Evolutionary conservation across 305 asterid genomes (phyloP).

Genomic region (Salvia sclarea): DNA sequence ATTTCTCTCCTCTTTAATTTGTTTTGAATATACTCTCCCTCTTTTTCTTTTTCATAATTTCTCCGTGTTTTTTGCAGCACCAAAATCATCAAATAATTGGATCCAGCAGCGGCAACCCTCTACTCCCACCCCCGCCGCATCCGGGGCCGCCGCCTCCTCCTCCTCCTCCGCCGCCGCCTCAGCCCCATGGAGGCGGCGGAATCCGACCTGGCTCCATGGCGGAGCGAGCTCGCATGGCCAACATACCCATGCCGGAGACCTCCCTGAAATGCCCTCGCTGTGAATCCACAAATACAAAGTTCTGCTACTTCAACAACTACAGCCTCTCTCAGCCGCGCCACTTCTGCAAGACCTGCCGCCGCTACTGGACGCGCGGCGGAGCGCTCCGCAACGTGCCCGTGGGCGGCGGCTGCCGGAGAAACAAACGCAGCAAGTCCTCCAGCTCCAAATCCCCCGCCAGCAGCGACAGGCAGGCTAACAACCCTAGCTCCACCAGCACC

Average conservation of each 20-base stretch:
- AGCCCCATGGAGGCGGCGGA: constrained; percentile 49
- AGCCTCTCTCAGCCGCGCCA: constrained; percentile 84
- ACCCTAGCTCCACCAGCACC: constrained; percentile 48
- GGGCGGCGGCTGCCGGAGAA: constrained; percentile 86
- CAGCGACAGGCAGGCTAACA: constrained; percentile 43
- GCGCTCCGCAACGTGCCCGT: constrained; percentile 85
- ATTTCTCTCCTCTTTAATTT: constrained; percentile 25
- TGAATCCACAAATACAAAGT: constrained; percentile 78
- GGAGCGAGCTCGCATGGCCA: constrained; percentile 85
- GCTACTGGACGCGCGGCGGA: constrained; percentile 93
- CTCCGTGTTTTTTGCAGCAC: constrained; percentile 48
- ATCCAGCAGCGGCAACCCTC: constrained; percentile 49
- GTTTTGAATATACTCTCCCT: constrained; percentile 48
- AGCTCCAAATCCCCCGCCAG: constrained; percentile 66
- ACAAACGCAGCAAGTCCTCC: constrained; percentile 67
- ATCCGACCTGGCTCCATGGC: constrained; percentile 90
- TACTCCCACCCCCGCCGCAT: constrained; percentile 39
- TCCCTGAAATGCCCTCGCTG: constrained; percentile 89
- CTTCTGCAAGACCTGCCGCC: constrained; percentile 87
- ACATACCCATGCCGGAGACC: constrained; percentile 74
- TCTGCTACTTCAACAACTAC: constrained; percentile 88
- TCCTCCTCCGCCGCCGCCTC: constrained; percentile 46
- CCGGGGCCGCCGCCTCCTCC: constrained; percentile 40
- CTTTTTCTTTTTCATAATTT: neutral
- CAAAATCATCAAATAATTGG: constrained; percentile 61